Evolutionary conservation across 2,329 filamentous ascomycete genomes (phyloP).

Genomic region (Aureobasidium sp.): DNA sequence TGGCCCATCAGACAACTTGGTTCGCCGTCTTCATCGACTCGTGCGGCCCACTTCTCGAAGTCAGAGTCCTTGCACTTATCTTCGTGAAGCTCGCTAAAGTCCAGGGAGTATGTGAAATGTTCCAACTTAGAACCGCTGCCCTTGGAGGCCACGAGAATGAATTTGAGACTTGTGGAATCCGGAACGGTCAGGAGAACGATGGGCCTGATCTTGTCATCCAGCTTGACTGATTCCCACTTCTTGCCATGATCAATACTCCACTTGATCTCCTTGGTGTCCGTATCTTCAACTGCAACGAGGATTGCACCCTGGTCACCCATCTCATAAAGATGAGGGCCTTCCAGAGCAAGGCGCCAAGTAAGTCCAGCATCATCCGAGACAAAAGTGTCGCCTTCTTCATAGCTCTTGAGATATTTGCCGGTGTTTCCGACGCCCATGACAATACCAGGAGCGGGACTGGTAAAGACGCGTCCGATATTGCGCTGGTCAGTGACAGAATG

Average conservation of each 20-base stretch:
- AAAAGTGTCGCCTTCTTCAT: constrained; percentile 69
- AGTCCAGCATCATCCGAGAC: constrained; percentile 86
- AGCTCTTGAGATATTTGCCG: constrained; percentile 62
- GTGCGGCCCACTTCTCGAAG: constrained; percentile 83
- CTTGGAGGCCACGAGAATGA: constrained; percentile 62
- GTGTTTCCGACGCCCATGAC: constrained; percentile 93
- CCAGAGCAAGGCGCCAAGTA: constrained; percentile 66
- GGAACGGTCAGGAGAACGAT: constrained; percentile 75
- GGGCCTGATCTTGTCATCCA: constrained; percentile 64
- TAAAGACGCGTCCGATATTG: constrained; percentile 82
- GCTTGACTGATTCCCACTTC: constrained; percentile 63
- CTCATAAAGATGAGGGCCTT: constrained; percentile 89
- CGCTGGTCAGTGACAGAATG: constrained; percentile 83
- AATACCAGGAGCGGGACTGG: constrained; percentile 84
- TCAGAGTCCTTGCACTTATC: constrained; percentile 67
- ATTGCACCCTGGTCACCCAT: constrained; percentile 91
- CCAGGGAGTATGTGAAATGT: constrained; percentile 57
- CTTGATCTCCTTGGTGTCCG: constrained; percentile 52
- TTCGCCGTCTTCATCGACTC: constrained; percentile 69
- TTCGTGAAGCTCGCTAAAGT: constrained; percentile 77
- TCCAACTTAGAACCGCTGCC: constrained; percentile 44
- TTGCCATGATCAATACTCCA: constrained; percentile 90
- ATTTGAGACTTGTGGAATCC: constrained; percentile 88
- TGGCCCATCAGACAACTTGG: constrained; percentile 93
- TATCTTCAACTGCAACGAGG: constrained; percentile 71